Base-by-base conservation (phyloP, 352 stramenopile species). In the Globisporangium canariense region DNA sequence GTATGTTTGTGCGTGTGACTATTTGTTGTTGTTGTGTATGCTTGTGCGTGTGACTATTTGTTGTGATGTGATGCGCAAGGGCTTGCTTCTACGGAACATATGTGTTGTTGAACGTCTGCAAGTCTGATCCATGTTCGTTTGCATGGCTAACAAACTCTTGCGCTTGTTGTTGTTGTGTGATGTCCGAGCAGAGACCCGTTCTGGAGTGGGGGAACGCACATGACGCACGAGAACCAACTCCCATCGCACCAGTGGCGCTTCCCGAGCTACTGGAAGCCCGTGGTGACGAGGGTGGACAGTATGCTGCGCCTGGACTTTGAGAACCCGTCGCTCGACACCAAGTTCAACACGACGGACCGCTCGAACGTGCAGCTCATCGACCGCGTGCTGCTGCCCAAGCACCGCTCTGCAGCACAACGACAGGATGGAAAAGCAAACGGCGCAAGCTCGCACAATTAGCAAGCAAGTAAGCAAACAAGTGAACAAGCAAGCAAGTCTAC, bases 261-360 rank as follows among this genome's bases (percentile, higher is more conserved):
- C 16, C 86, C 86, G 30, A 95, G 85, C 71, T 93, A 90, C 64
- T 93, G 84, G 86, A 87, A 91, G 62, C 84, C 84, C 58, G 69
- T 90, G 73, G 76, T 90, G 64, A 89, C 80, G 60, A 90, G 85
- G 66, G 81, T 93, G 61, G 83, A 88, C 71, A 92, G 91, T 63
- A 86, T 95, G 68, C 62, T 95, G 64, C 84, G 86, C 22, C 62
- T 93, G 53, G 86, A 95, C 62, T 93, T 95, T 60, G 87, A 95
- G 66, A 90, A 95, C 65, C 81, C 78, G 20, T 81, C 77, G 47
- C 70, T 94, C 16, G 85, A 94, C 59, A 66, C 41, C 55, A 90
- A 85, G 43, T 86, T 93, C 54, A 93, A 92, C 68, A 78, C 76
- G 25, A 75, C 63, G 36, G 87, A 96, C 59, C 87, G 87, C 52